Evolutionary conservation across 768 basidiomycete species (phyloP).

Genomic region (Trametopsis cervina): DNA sequence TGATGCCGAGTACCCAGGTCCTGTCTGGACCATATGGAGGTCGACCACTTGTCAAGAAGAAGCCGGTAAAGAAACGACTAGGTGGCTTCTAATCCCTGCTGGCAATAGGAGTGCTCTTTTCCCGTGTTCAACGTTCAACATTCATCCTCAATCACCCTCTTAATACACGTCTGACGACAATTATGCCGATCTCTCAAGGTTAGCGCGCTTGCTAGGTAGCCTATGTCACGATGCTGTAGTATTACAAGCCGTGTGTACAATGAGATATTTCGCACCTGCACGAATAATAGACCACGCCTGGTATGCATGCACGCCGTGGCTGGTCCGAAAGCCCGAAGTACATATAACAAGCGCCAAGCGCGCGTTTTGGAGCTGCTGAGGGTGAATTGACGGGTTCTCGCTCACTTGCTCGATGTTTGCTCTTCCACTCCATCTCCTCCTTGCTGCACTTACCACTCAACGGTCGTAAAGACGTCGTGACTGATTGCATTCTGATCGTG

Average conservation of each 20-base stretch:
- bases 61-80: conserved; percentile 54
- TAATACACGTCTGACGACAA: neutral
- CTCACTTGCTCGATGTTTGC: neutral
- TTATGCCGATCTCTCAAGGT: too few relatives aligned
- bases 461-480: conserved; percentile 9
- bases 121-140: too few relatives aligned
- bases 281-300: too few relatives aligned
- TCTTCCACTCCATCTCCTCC: neutral
- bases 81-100: conserved; percentile 57
- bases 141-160: neutral
- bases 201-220: too few relatives aligned
- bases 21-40: conserved; percentile 69
- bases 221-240: too few relatives aligned
- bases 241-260: too few relatives aligned
- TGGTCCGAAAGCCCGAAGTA: too few relatives aligned
- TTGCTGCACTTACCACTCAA: neutral
- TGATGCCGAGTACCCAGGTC: conserved; percentile 59
- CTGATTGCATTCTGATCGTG: conserved; percentile 34
- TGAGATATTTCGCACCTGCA: too few relatives aligned
- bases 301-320: too few relatives aligned
- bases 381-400: conserved; percentile 3
- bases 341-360: neutral
- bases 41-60: conserved; percentile 49
- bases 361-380: conserved; percentile 2
- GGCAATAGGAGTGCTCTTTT: conserved; percentile 17